These are phyloP conservation scores for Phascolomyces articulosus DNA, from an alignment of 371 early-diverging fungal species.

Conservation along the genomic window DNA sequence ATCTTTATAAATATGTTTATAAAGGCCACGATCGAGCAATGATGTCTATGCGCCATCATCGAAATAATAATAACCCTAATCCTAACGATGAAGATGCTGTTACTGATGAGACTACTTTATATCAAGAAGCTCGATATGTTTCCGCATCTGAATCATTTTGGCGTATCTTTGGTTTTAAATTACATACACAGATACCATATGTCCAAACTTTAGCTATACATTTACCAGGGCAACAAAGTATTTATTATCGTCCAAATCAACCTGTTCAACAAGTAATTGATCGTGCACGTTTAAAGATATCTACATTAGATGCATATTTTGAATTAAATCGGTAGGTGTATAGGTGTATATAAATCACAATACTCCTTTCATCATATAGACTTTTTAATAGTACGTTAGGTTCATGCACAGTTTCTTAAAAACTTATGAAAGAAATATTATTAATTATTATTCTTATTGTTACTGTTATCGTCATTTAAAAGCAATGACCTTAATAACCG, in stretches of 20 bases:
- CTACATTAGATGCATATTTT: not conserved
- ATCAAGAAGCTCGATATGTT: conserved; percentile 29
- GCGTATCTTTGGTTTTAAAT: conserved; percentile 26
- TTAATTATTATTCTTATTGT: no score
- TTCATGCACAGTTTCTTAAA: no score
- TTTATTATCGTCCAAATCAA: conserved; percentile 13
- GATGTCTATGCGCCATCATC: not conserved
- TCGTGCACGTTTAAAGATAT: not conserved
- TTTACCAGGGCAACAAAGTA: conserved; percentile 16
- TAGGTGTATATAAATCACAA: no score
- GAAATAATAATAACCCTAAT: not conserved
- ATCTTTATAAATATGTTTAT: not conserved
- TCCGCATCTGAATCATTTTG: conserved; percentile 31
- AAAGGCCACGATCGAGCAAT: not conserved
- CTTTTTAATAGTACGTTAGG: not conserved
- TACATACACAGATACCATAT: conserved; percentile 19
- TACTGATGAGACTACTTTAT: conserved; percentile 19
- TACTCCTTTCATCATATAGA: not conserved
- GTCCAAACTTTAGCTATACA: conserved; percentile 23
- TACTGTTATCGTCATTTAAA: conserved; percentile 18
- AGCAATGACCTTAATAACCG: conserved; percentile 6
- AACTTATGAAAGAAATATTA: no score
- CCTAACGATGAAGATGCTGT: not conserved
- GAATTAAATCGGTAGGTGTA: not conserved
- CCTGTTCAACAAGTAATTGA: conserved; percentile 13